Evolutionary conservation across 108 stramenopile species (phyloP), one percentile per base, ranked within the genome.

Genomic region (Cylindrotheca closterium): DNA sequence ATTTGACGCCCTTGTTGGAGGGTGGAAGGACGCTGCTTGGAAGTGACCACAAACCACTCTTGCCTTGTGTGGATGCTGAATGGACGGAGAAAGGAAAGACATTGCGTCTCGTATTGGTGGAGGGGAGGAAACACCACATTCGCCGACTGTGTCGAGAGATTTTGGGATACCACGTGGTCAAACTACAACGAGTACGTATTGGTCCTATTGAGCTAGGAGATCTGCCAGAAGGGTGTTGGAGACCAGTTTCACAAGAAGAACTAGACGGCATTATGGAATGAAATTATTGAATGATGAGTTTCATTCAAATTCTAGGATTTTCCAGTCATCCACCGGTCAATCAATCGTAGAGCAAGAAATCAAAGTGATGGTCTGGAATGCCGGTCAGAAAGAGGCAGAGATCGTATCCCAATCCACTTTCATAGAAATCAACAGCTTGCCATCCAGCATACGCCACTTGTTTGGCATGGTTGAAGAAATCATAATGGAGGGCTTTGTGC

Each of bases 41-140:
- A 18, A 71, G 80, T 34, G 70, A 79, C 24, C 33, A 57, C n/a
- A 65, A 65, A 48, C 75, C 83, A 0, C 55, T 92, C 24, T 74
- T 78, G 50, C 81, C 83, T 3, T 68, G 84, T 17, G 54, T 77
- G 25, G 46, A 68, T 10, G 86, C 84, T 0, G 63, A 77, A 46
- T 92, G 91, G 91, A 51, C 83, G 18, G 55, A 61, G 5, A 26
- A 54, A 2, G 75, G 63, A 57, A 31, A 37, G 24, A 29, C 42
- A 32, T 52, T 94, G 37, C 81, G 79, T 19, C 65, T 94, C 8
- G 78, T 88, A 4, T 62, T 94, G 51, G 65, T 68, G 29, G 90
- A 89, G 55, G 93, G 93, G 1, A 80, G 67, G 51, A 88, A 89
- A 53, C 76, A 82, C 30, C 93, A 94, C 49, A 81, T 94, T 48